A percentile compares a stretch with the other conserved stretches of the same genome.
Conservation (phyloP, 495 filamentous ascomycete genomes). For the Cetradonia linearis region DNA sequence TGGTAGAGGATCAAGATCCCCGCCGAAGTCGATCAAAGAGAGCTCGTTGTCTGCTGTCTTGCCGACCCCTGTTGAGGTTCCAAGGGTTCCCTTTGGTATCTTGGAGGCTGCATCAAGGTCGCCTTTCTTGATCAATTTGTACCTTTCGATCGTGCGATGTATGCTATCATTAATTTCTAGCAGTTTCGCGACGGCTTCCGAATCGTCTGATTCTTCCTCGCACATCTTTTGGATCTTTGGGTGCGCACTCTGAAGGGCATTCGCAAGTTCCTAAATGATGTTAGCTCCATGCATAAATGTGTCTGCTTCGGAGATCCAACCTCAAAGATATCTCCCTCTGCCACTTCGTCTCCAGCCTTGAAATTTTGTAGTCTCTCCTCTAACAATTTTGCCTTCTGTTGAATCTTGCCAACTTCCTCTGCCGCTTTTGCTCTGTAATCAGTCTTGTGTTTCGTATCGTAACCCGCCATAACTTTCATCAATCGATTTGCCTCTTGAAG, state of each 20-base stretch:
- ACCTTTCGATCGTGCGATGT: constrained; percentile 89
- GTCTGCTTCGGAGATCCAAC: constrained; percentile 27
- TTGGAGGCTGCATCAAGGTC: constrained; percentile 79
- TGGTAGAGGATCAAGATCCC: constrained; percentile 47
- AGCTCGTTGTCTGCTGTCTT: constrained; percentile 75
- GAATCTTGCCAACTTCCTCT: constrained; percentile 85
- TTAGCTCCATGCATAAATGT: constrained; percentile 3
- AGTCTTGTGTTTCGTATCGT: constrained; percentile 86
- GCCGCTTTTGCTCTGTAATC: constrained; percentile 97
- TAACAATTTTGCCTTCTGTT: constrained; percentile 79
- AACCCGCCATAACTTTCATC: constrained; percentile 99
- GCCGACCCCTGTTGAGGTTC: constrained; percentile 57
- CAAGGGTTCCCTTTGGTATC: constrained; percentile 73
- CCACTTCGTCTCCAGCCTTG: constrained; percentile 69
- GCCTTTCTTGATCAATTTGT: constrained; percentile 87
- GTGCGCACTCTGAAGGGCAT: constrained; percentile 81
- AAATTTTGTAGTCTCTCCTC: constrained; percentile 88
- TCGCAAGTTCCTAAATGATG: constrained; percentile 63
- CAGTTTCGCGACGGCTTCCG: constrained; percentile 89
- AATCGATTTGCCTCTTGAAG: constrained; percentile 90
- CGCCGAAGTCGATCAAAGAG: constrained; percentile 85
- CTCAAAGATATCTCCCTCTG: constrained; percentile 89
- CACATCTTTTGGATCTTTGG: constrained; percentile 99
- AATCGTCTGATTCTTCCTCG: constrained; percentile 94
- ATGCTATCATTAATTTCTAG: constrained; percentile 98